These are phyloP conservation scores for Gloeostereum incarnatum DNA, from an alignment of 768 basidiomycete species.

Conservation along the genomic window DNA sequence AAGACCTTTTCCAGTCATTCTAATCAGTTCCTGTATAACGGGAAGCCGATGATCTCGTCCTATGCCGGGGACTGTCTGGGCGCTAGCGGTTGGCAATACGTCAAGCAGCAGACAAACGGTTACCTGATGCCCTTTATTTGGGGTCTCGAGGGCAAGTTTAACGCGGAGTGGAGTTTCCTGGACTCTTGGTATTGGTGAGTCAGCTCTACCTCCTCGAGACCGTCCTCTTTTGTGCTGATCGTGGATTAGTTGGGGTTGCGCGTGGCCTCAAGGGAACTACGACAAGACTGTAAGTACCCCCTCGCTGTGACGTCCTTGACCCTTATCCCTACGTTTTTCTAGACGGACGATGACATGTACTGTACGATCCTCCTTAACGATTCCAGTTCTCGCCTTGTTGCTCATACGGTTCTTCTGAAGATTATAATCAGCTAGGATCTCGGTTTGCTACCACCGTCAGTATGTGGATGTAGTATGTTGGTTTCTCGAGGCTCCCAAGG, in stretches of 20 bases:
- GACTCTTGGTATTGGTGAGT: slow-evolving; percentile 42
- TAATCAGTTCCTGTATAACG: slow-evolving; percentile 1
- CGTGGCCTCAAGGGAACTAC: slow-evolving; percentile 43
- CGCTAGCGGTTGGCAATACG: slow-evolving; percentile 3
- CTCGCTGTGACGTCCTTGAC: neutral
- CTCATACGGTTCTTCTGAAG: slow-evolving; percentile 12
- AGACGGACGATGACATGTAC: slow-evolving; percentile 42
- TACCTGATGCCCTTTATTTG: slow-evolving; percentile 49
- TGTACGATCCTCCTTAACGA: slow-evolving; percentile 18
- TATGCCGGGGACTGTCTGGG: slow-evolving; percentile 2
- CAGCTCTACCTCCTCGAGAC: neutral
- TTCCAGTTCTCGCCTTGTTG: neutral
- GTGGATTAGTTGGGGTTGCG: slow-evolving; percentile 48
- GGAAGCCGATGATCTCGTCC: slow-evolving; percentile 2
- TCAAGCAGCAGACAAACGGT: slow-evolving; percentile 36
- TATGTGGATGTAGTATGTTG: slow-evolving; percentile 35
- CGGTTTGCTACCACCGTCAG: slow-evolving; percentile 36
- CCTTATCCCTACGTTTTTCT: slow-evolving; percentile 7
- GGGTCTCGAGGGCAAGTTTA: slow-evolving; percentile 36
- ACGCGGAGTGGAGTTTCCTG: slow-evolving; percentile 30
- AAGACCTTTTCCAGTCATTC: neutral
- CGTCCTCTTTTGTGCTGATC: slow-evolving; percentile 2
- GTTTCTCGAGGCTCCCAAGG: neutral
- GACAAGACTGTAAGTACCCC: slow-evolving; percentile 26
- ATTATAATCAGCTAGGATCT: slow-evolving; percentile 29